Percentiles rank a stretch among this genome's conserved stretches.
phyloP scores from a whole-genome alignment of 441 rosid genomes.

The Eruca vesicaria region DNA sequence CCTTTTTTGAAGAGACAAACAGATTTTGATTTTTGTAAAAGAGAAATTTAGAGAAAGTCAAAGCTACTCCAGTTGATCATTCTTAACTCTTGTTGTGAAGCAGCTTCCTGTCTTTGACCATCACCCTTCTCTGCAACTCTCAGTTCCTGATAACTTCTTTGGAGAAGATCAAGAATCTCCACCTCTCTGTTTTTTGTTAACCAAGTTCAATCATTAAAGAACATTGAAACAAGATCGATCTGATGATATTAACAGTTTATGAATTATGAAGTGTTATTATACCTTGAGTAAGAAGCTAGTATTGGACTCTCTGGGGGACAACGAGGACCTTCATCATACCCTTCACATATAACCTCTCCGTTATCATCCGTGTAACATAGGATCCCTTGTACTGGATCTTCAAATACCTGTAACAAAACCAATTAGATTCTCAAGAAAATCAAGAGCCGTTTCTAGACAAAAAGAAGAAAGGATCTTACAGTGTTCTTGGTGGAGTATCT shows the following conservation, averaged over 20 bases:
- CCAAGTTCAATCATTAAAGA: neutral
- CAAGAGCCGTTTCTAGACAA: neutral
- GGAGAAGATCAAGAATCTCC: conserved; percentile 70
- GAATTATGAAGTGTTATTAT: conserved; percentile 1
- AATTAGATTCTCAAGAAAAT: conserved; percentile 15
- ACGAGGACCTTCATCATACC: too few relatives aligned
- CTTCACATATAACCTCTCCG: conserved; percentile 93
- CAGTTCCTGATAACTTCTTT: conserved; percentile 56
- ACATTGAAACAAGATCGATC: neutral
- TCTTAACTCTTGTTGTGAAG: conserved; percentile 39
- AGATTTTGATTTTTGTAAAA: neutral
- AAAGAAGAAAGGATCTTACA: conserved; percentile 36
- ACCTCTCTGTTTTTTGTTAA: conserved; percentile 51
- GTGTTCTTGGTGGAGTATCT: conserved; percentile 62
- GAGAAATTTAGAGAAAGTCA: conserved; percentile 29
- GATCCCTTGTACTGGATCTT: conserved; percentile 72
- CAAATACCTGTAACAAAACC: conserved; percentile 52
- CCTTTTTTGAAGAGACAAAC: conserved; percentile 22
- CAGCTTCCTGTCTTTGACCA: conserved; percentile 24
- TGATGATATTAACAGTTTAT: neutral
- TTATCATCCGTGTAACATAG: conserved; percentile 68
- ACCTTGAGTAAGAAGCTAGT: conserved; percentile 56
- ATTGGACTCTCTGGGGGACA: conserved; percentile 38
- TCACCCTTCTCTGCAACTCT: conserved; percentile 36
- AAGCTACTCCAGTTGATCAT: conserved; percentile 50